Evolutionary conservation across 768 basidiomycete genomes (phyloP), one percentile per base, ranked within the genome.

Genomic region (Fistulinella prunicolor): DNA sequence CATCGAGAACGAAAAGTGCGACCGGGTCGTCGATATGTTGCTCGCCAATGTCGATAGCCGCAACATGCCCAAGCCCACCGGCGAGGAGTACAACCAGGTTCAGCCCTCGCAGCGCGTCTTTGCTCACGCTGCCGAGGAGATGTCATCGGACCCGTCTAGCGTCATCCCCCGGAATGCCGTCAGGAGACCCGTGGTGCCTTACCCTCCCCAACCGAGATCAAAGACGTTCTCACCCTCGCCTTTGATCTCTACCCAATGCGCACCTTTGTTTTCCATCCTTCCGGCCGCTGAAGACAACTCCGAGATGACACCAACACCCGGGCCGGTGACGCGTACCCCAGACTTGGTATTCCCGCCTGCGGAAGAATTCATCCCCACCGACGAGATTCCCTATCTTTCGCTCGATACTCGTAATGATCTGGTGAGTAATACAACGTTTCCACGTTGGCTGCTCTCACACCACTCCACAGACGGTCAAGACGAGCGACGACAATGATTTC

Each of bases 1-100:
- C 29, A 60, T 58, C 16, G 74, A 75, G 36, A 61, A 59, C 44
- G 70, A 63, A 46, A 72, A 69, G 42, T 79, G 73, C 51, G 64
- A 67, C 47, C 61, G 56, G 35, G 54, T 75, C 9, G 73, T 72
- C 5, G 54, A 64, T 17, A 56, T 76, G 14, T 49, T 73, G 24
- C 54, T 68, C 56, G 53, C 61, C 28, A 72, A 72, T 21, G 46
- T 65, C 45, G 68, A 61, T 3, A 49, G 21, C 19, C 49, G 28
- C 32, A 42, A 10, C 0, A 29, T 46, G 10, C 30, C 32, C 12
- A 17, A 42, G 24, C 14, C n/a, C 3, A 42, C 48, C 20, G 39
- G n/a, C n/a, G n/a, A n/a, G n/a, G n/a, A n/a, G n/a, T n/a, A n/a
- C n/a, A n/a, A n/a, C n/a, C n/a, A n/a, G n/a, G n/a, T n/a, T n/a